Conservation (phyloP, 352 stramenopile genomes). For the Pythium dissotocum region DNA sequence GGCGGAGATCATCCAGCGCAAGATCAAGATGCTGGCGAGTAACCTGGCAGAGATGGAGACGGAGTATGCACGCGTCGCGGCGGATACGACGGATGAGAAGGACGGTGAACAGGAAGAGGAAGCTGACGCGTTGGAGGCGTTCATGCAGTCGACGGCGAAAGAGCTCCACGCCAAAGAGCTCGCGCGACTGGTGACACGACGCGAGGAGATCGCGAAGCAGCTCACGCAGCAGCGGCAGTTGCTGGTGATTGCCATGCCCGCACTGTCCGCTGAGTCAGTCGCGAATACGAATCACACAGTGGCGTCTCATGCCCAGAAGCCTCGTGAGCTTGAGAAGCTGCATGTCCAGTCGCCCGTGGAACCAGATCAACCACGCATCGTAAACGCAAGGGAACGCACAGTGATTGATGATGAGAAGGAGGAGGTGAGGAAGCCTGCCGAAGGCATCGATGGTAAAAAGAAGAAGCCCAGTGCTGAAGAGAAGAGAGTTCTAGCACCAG, state of each 20-base stretch:
- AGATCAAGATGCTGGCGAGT: conserved; percentile 42
- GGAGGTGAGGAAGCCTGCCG: not conserved
- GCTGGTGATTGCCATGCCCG: conserved; percentile 52
- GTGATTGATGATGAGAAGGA: not conserved
- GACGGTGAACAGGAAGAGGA: conserved; percentile 28
- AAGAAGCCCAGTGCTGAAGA: not conserved
- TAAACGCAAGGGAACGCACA: not conserved
- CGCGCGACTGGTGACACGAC: conserved; percentile 28
- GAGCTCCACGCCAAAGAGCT: conserved; percentile 45
- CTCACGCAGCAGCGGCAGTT: conserved; percentile 52
- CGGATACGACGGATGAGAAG: conserved; percentile 20
- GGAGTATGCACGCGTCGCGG: conserved; percentile 22
- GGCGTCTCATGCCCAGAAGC: not conserved
- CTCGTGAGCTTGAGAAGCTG: not conserved
- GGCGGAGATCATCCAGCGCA: conserved; percentile 48
- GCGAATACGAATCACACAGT: not conserved
- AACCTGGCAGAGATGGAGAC: conserved; percentile 36
- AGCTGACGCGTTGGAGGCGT: conserved; percentile 60
- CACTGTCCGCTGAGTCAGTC: conserved; percentile 28
- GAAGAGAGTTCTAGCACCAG: not conserved
- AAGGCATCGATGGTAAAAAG: not conserved
- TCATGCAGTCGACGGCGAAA: conserved; percentile 60
- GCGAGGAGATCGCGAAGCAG: conserved; percentile 36
- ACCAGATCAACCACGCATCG: not conserved
- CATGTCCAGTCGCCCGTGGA: not conserved